Conservation (phyloP, 169 alveolate species). For the Plasmodium knowlesi region DNA sequence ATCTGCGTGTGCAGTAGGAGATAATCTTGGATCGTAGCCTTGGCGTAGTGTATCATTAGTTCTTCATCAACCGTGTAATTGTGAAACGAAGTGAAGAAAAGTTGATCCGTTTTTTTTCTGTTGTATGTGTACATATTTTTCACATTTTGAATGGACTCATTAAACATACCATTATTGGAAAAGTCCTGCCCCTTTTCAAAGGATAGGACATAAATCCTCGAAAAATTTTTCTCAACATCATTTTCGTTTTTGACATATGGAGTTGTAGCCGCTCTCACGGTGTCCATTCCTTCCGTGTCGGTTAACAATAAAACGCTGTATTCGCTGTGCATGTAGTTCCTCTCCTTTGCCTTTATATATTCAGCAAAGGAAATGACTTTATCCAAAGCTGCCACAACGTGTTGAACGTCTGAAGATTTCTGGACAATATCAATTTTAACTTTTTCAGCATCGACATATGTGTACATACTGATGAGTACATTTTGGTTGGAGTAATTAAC, state of each 20-base stretch:
- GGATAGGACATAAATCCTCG: conserved; percentile 50
- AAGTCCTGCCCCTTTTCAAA: conserved; percentile 46
- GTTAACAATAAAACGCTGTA: conserved; percentile 48
- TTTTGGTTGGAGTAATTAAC: conserved; percentile 25
- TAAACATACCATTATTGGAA: background rate
- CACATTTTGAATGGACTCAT: conserved; percentile 26
- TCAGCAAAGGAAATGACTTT: conserved; percentile 49
- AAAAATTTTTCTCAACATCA: conserved; percentile 15
- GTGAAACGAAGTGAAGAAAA: conserved; percentile 39
- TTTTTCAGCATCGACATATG: conserved; percentile 11
- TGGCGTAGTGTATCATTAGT: conserved; percentile 7
- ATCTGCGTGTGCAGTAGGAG: conserved; percentile 46
- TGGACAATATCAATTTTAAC: conserved; percentile 30
- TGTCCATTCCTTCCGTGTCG: conserved; percentile 13
- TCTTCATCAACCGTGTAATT: conserved; percentile 49
- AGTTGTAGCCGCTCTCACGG: conserved; percentile 2
- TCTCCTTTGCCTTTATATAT: conserved; percentile 7
- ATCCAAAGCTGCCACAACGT: conserved; percentile 30
- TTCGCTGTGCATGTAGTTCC: conserved; percentile 27
- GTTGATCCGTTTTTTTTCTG: background rate
- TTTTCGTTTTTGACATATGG: background rate
- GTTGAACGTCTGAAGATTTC: conserved; percentile 26
- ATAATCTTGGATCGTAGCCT: conserved; percentile 44
- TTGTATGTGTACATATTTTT: conserved; percentile 30
- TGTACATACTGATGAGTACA: conserved; percentile 11